These are phyloP conservation scores for Trichosporon sp. DNA, from an alignment of 1,284 basidiomycete genomes.

Conservation along the genomic window DNA sequence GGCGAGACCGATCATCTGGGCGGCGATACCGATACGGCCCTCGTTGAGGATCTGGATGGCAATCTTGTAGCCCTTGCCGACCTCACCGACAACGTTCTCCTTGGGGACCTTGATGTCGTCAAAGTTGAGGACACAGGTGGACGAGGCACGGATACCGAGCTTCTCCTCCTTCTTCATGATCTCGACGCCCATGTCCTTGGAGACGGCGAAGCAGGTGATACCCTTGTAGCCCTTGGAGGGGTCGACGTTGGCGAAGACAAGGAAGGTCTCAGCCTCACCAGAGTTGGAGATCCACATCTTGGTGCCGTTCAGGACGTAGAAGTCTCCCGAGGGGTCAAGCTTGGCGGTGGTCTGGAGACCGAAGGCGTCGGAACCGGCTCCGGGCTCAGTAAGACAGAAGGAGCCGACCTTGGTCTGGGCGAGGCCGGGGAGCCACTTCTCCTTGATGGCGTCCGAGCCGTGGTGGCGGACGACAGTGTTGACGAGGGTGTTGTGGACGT, in stretches of 20 bases:
- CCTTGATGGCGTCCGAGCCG: slow-evolving; percentile 79
- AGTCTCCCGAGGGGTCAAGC: slow-evolving; percentile 63
- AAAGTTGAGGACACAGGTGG: slow-evolving; percentile 93
- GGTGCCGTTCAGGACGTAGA: slow-evolving; percentile 58
- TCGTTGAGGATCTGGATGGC: slow-evolving; percentile 99
- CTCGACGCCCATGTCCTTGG: slow-evolving; percentile 94
- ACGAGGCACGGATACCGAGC: slow-evolving; percentile 94
- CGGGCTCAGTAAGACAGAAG: slow-evolving; percentile 92
- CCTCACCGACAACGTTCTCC: slow-evolving; percentile 84
- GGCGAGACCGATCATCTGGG: slow-evolving; percentile 94
- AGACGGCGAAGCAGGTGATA: slow-evolving; percentile 95
- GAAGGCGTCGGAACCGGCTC: slow-evolving; percentile 95
- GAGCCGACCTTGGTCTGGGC: slow-evolving; percentile 82
- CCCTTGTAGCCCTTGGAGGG: slow-evolving; percentile 97
- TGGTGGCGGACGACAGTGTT: slow-evolving; percentile 92
- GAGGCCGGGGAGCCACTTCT: slow-evolving; percentile 85
- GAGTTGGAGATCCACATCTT: slow-evolving; percentile 99
- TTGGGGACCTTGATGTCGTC: slow-evolving; percentile 91
- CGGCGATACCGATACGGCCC: slow-evolving; percentile 95
- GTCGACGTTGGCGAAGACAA: slow-evolving; percentile 92
- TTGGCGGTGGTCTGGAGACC: slow-evolving; percentile 89
- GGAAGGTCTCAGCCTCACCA: slow-evolving; percentile 84
- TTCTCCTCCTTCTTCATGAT: slow-evolving; percentile 99
- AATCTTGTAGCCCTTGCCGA: slow-evolving; percentile 94
- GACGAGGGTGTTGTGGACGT: slow-evolving; percentile 97